Percentiles rank a stretch among this genome's conserved stretches.
Conservation (phyloP, 1,284 basidiomycete genomes). For the Flammula alnicola region DNA sequence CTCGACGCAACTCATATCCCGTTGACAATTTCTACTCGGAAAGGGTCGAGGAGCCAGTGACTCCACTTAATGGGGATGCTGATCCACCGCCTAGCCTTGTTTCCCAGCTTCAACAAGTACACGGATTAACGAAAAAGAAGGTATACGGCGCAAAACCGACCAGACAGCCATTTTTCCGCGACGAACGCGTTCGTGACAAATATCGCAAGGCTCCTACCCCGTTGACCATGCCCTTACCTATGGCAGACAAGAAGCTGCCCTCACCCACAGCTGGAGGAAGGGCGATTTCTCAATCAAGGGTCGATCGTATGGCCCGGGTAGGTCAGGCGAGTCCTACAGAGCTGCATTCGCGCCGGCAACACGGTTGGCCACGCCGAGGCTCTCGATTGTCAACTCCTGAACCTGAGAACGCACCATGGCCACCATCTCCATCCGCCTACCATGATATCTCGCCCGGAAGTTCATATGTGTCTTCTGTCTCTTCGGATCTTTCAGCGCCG, state of each 20-base stretch:
- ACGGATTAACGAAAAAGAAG: conserved; percentile 67
- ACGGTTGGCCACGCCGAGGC: conserved; percentile 32
- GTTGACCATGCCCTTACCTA: conserved; percentile 28
- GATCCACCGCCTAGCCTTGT: conserved; percentile 51
- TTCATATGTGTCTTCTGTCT: conserved; percentile 32
- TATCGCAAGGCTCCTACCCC: conserved; percentile 29
- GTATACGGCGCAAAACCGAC: conserved; percentile 56
- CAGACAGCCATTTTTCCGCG: conserved; percentile 55
- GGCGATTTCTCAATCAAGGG: conserved; percentile 34
- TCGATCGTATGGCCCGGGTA: conserved; percentile 37
- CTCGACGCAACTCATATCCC: conserved; percentile 36
- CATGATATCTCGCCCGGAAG: conserved; percentile 34
- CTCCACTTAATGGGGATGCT: conserved; percentile 19
- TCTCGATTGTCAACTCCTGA: conserved; percentile 37
- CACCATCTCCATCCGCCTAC: conserved; percentile 19
- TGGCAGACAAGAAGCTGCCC: conserved; percentile 24
- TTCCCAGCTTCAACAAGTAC: conserved; percentile 57
- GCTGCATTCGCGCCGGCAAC: conserved; percentile 31
- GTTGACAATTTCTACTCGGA: conserved; percentile 27
- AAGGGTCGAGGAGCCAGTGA: conserved; percentile 16
- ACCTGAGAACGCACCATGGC: conserved; percentile 19
- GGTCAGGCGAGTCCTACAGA: conserved; percentile 41
- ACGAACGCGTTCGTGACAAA: conserved; percentile 41
- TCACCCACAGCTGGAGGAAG: conserved; percentile 34
- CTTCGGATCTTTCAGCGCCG: conserved; percentile 28